phyloP scores from a whole-genome alignment of 441 rosid genomes.

The Mallotus japonicus region DNA sequence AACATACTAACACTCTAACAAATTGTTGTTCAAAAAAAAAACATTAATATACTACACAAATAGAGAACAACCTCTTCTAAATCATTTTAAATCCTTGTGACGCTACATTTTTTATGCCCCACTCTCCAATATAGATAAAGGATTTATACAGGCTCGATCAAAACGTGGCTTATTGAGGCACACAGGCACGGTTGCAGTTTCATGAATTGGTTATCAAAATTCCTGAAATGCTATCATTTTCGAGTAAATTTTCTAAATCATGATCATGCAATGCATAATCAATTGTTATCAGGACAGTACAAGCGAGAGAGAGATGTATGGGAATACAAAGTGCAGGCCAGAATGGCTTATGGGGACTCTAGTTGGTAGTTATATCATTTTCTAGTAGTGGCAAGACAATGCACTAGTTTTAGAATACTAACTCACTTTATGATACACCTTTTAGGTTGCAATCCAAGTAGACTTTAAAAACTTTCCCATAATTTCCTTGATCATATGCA shows the following conservation, averaged over 20 bases:
- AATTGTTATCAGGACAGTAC: background rate
- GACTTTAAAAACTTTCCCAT: constrained; percentile 15
- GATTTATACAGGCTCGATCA: background rate
- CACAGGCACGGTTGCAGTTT: background rate
- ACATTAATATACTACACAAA: too few species aligned
- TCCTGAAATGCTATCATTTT: background rate
- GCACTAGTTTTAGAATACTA: constrained; percentile 18
- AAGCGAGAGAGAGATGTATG: constrained; percentile 12
- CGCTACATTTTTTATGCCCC: too few species aligned
- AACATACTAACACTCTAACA: too few species aligned
- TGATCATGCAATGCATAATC: background rate
- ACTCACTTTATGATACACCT: constrained; percentile 18
- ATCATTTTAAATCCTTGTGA: too few species aligned
- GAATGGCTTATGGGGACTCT: constrained; percentile 14
- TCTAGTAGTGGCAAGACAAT: constrained; percentile 19
- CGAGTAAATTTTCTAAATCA: background rate
- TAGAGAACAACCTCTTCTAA: too few species aligned
- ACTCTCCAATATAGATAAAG: background rate
- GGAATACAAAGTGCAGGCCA: constrained; percentile 12
- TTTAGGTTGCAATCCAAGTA: constrained; percentile 14
- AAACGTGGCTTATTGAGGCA: too few species aligned
- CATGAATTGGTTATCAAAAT: background rate
- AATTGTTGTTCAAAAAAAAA: too few species aligned
- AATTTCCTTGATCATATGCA: constrained; percentile 14
- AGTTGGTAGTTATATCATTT: constrained; percentile 10